Conservation (phyloP, 139 green algal genomes). For the Diplosphaera chodatii region DNA sequence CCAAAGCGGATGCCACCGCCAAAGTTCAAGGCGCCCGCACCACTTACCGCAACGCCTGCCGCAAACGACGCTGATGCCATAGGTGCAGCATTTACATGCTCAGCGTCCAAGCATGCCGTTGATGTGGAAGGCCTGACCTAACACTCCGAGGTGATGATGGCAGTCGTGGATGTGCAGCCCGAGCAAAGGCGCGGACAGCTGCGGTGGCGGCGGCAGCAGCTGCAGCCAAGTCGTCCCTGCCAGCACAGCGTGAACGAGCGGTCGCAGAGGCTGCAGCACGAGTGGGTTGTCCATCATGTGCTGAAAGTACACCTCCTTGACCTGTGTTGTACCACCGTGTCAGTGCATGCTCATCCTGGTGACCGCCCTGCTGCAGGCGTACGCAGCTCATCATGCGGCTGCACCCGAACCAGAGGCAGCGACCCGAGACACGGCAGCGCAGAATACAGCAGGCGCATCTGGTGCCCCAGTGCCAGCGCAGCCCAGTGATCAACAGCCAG, state of each 20-base stretch:
- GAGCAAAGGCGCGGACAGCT: neutral
- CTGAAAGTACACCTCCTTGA: too few relatives aligned
- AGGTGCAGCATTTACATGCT: too few relatives aligned
- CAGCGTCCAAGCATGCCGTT: too few relatives aligned
- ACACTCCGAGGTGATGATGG: too few relatives aligned
- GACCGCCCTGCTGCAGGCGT: neutral
- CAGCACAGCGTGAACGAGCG: conserved; percentile 27
- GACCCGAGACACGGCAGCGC: neutral
- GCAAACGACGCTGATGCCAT: neutral
- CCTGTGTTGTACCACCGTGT: too few relatives aligned
- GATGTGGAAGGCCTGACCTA: too few relatives aligned
- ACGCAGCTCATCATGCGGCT: neutral
- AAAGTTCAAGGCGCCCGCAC: neutral
- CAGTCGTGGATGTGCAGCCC: too few relatives aligned
- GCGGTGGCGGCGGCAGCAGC: conserved; percentile 18
- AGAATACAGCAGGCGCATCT: too few relatives aligned
- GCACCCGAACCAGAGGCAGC: neutral
- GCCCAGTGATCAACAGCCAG: neutral
- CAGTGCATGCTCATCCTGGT: too few relatives aligned
- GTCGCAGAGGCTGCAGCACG: conserved; percentile 26
- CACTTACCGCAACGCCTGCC: neutral
- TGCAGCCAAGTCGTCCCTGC: conserved; percentile 20
- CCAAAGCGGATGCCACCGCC: neutral
- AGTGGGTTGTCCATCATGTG: neutral
- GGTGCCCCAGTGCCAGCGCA: conserved; percentile 4